Percentiles rank a stretch among this genome's conserved stretches.
phyloP scores from a whole-genome alignment of 2,329 filamentous ascomycete species.

The Pseudopyrenochaeta lycopersici region DNA sequence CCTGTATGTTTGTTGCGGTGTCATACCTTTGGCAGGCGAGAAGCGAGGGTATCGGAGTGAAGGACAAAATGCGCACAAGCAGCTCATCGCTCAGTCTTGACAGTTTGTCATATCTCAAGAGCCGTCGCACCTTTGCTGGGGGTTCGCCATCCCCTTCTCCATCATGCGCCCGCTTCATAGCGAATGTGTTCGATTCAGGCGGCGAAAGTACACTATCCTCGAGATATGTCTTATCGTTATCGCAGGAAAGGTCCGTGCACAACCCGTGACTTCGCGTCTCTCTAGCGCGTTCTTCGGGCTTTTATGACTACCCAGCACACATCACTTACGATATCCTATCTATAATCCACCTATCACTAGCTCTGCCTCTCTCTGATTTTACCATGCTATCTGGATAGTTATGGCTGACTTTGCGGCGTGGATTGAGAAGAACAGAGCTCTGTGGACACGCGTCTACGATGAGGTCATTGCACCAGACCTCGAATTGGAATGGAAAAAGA shows the following conservation, averaged over 20 bases:
- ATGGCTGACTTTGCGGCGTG: slow-evolving; percentile 42
- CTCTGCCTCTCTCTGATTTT: not conserved
- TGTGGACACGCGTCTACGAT: slow-evolving; percentile 44
- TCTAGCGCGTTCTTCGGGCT: slow-evolving; percentile 19
- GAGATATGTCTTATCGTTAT: slow-evolving; percentile 25
- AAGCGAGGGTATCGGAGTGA: slow-evolving; percentile 74
- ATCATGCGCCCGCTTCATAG: slow-evolving; percentile 51
- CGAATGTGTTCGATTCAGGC: slow-evolving; percentile 10
- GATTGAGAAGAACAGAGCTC: slow-evolving; percentile 38
- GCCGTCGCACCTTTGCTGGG: slow-evolving; percentile 57
- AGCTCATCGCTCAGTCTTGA: slow-evolving; percentile 86
- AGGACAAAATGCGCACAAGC: slow-evolving; percentile 82
- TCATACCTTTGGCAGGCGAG: slow-evolving; percentile 68
- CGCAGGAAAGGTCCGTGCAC: slow-evolving; percentile 21
- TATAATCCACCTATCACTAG: not conserved
- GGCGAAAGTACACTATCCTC: slow-evolving; percentile 11
- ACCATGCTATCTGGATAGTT: slow-evolving; percentile 3
- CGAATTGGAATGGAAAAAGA: slow-evolving; percentile 44
- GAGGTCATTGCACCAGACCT: slow-evolving; percentile 45
- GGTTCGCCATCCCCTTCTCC: slow-evolving; percentile 36
- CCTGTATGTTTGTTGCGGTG: not conserved
- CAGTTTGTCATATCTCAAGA: slow-evolving; percentile 65
- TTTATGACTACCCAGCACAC: slow-evolving; percentile 19
- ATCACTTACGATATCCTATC: slow-evolving; percentile 4
- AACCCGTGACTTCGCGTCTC: slow-evolving; percentile 35